phyloP scores from a whole-genome alignment of 176 grass and related monocot genomes.

The Areca catechu region DNA sequence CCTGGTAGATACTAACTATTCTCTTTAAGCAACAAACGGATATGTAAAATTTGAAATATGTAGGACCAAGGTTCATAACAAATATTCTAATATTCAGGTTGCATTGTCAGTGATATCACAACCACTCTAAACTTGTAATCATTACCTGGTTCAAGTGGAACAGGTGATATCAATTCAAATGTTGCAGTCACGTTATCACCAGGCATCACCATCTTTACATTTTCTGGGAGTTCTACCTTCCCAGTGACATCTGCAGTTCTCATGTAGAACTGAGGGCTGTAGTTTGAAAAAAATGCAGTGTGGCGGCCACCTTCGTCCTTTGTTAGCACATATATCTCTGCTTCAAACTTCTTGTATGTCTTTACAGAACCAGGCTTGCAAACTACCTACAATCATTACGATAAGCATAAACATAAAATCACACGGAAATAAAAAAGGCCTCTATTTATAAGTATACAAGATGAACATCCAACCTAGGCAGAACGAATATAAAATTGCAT shows the following conservation, averaged over 20 bases:
- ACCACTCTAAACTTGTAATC: not conserved
- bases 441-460: no score
- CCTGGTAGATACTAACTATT: no score
- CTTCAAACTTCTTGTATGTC: slow-evolving; percentile 81
- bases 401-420: not conserved
- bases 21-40: no score
- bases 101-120: no score
- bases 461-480: no score
- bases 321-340: slow-evolving; percentile 76
- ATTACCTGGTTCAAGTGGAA: slow-evolving; percentile 89
- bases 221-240: slow-evolving; percentile 55
- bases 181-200: slow-evolving; percentile 89
- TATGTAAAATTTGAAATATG: no score
- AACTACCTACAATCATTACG: slow-evolving; percentile 45
- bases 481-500: no score
- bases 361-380: slow-evolving; percentile 80
- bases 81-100: no score
- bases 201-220: slow-evolving; percentile 82
- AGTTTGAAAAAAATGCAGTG: slow-evolving; percentile 73
- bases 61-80: no score
- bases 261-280: slow-evolving; percentile 93
- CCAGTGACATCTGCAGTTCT: slow-evolving; percentile 92
- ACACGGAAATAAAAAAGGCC: no score
- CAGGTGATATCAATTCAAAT: slow-evolving; percentile 72
- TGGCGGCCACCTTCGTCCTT: slow-evolving; percentile 97